These are phyloP conservation scores for Bryoglossum gracile DNA, from an alignment of 495 filamentous ascomycete genomes.

Conservation along the genomic window DNA sequence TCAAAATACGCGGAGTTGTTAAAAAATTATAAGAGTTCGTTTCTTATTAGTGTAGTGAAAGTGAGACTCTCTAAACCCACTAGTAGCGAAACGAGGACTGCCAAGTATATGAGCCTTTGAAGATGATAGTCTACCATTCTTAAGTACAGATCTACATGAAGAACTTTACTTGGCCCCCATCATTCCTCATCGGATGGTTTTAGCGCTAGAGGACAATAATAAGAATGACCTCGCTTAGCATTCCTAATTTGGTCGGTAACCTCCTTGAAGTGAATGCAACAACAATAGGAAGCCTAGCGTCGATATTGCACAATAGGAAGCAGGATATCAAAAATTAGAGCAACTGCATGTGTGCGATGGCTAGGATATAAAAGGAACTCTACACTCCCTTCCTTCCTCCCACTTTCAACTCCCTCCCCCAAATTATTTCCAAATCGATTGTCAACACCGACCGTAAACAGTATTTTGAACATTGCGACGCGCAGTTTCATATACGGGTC, in stretches of 20 bases:
- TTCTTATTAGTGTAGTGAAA: no score
- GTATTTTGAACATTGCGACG: no score
- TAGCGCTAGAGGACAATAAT: neutral
- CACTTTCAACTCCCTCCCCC: neutral
- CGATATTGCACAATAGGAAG: neutral
- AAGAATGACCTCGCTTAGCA: neutral
- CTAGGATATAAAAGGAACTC: no score
- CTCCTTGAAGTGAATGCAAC: neutral
- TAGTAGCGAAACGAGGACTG: no score
- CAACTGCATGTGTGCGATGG: neutral
- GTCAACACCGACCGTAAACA: neutral
- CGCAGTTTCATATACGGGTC: no score
- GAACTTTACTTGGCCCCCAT: neutral
- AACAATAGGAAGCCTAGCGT: slow-evolving; percentile 1
- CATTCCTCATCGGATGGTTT: neutral
- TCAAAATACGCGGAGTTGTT: no score
- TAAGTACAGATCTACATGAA: no score
- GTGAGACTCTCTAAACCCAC: no score
- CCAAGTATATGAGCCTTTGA: no score
- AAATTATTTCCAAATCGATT: neutral
- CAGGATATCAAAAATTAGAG: neutral
- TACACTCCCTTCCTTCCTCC: neutral
- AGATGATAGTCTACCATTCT: no score
- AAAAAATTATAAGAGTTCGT: no score
- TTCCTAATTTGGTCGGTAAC: neutral